Base-by-base conservation (phyloP, 495 filamentous ascomycete species). In the Aspergillus ostianus region DNA sequence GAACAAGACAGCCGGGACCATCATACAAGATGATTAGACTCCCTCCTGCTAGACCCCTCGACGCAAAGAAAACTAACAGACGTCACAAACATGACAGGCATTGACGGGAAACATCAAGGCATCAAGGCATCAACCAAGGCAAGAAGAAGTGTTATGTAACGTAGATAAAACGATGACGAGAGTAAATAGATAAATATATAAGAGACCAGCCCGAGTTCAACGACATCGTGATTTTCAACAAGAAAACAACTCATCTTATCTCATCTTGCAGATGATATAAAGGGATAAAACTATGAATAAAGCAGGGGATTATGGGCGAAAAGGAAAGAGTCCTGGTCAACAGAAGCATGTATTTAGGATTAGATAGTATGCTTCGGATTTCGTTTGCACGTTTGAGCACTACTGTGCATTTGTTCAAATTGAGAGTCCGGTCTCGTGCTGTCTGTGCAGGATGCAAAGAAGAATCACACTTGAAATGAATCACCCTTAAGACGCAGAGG, bases 401-500 rank as follows among this genome's bases (percentile, higher is more conserved):
- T 26, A 26, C 4, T 41, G 36, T 41, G 13, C 36, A 15, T 15
- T 41, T 8, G 4, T 41, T 41, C 12, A 12, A 41, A 15, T 17
- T 41, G 36, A 15, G 13, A 41, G 10, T 32, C 13, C 36, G 36
- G 36, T 41, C 30, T 32, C 10, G 36, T 10, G 3, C 36, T 15
- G 9, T 15, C 9, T 41, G 36, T 41, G 36, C 12, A 41, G 36
- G 36, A 17, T 13, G 36, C 13, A 41, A 10, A 17, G 36, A 17
- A 2, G 1, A 17, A 41, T 26, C 23, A 26, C 23, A 4, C 2
- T 26, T 26, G 30, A 6, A 12, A 6, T 12, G 8, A 32, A 32
- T 32, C 36, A 2, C 0, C 29, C 29, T 61, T 64, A 45, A 66
- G 57, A 57, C 62, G 61, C 21, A 68, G 68, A 47, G 47, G 61